Percentiles rank a stretch among this genome's conserved stretches.
Conservation (phyloP, 2,329 filamentous ascomycete genomes). For the Exophiala sp. region DNA sequence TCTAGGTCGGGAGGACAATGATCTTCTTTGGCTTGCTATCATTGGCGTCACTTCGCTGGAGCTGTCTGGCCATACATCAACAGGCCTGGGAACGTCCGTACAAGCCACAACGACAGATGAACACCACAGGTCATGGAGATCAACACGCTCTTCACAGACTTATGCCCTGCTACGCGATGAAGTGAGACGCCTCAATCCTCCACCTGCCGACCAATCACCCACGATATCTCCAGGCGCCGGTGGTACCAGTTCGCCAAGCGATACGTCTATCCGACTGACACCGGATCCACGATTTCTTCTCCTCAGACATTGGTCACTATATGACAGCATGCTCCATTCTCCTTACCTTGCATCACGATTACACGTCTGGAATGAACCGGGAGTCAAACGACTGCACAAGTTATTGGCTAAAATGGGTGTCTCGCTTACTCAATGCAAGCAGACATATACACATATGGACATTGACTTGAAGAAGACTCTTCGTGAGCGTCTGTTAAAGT, state of each 20-base stretch:
- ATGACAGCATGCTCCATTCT: slow-evolving; percentile 97
- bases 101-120: slow-evolving; percentile 49
- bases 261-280: slow-evolving; percentile 85
- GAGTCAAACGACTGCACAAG: slow-evolving; percentile 85
- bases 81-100: slow-evolving; percentile 59
- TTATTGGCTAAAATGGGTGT: slow-evolving; percentile 97
- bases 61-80: slow-evolving; percentile 80
- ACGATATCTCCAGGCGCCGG: slow-evolving; percentile 16
- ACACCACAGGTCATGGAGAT: slow-evolving; percentile 27
- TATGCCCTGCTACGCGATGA: slow-evolving; percentile 86
- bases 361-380: slow-evolving; percentile 90
- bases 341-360: slow-evolving; percentile 88
- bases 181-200: slow-evolving; percentile 84
- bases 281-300: slow-evolving; percentile 92
- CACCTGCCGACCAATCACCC: slow-evolving; percentile 51
- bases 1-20: slow-evolving; percentile 92
- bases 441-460: slow-evolving; percentile 97
- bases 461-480: slow-evolving; percentile 90
- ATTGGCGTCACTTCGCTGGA: slow-evolving; percentile 94
- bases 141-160: slow-evolving; percentile 69
- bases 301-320: slow-evolving; percentile 93
- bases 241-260: slow-evolving; percentile 74
- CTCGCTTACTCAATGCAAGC: slow-evolving; percentile 86
- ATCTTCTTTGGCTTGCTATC: slow-evolving; percentile 90
- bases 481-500: slow-evolving; percentile 80